Percentiles rank a stretch among this genome's conserved stretches.
phyloP scores from a whole-genome alignment of 768 basidiomycete species.

The Pilatotrama ljubarskyi region DNA sequence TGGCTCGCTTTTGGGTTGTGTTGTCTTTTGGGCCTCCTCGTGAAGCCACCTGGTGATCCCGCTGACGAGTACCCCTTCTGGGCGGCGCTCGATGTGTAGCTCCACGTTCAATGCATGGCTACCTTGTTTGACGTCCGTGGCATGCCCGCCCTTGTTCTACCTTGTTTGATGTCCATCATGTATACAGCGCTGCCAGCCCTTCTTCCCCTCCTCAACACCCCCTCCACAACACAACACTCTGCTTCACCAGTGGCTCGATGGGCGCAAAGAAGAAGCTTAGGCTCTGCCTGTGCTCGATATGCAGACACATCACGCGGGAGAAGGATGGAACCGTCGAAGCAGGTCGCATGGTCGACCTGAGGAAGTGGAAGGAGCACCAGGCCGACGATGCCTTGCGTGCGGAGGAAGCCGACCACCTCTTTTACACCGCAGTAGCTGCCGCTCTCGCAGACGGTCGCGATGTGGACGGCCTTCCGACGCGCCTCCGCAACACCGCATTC shows the following conservation, averaged over 20 bases:
- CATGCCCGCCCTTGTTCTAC: background rate
- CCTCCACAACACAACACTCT: background rate
- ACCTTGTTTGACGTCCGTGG: background rate
- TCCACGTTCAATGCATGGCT: background rate
- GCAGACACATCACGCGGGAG: background rate
- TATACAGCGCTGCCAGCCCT: too few relatives aligned
- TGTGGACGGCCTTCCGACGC: background rate
- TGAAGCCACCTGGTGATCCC: background rate
- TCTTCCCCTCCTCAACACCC: background rate
- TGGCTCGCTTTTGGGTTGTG: background rate
- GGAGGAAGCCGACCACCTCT: background rate
- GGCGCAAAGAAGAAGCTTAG: background rate
- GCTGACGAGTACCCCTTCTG: background rate
- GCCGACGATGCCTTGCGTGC: background rate
- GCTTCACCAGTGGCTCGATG: background rate
- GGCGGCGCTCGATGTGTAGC: background rate
- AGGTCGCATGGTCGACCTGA: background rate
- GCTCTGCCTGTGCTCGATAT: background rate
- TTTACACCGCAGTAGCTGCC: background rate
- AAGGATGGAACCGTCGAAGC: background rate
- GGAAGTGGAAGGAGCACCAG: background rate
- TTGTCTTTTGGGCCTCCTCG: background rate
- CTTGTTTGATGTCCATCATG: too few relatives aligned
- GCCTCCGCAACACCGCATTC: background rate
- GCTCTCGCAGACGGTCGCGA: background rate